A percentile compares a stretch with the other conserved stretches of the same genome.
Evolutionary conservation across 2,329 filamentous ascomycete genomes (phyloP).

Genomic region (Calonectria pseudoturangicola): DNA sequence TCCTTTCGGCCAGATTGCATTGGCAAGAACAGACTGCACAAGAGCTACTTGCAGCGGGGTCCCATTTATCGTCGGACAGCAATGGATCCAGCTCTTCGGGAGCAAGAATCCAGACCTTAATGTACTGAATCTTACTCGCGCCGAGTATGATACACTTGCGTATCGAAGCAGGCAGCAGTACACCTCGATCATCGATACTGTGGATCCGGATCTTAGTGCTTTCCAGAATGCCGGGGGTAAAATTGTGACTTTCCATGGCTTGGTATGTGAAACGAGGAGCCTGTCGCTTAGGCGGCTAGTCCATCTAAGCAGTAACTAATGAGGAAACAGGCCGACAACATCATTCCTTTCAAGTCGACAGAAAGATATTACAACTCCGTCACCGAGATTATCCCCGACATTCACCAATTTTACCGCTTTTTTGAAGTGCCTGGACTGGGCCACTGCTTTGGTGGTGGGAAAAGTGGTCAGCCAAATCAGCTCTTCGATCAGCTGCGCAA

Average conservation of each 20-base stretch:
- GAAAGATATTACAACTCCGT: slow-evolving; percentile 5
- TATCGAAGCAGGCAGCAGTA: neutral
- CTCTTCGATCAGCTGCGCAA: neutral
- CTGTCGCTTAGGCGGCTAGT: neutral
- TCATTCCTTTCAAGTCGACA: neutral
- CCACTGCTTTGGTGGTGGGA: neutral
- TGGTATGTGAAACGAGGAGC: neutral
- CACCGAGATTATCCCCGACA: neutral
- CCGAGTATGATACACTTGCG: neutral
- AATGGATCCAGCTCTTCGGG: slow-evolving; percentile 2
- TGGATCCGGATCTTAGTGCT: neutral
- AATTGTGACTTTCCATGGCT: neutral
- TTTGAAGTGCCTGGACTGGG: neutral
- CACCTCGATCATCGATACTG: neutral
- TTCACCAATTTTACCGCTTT: neutral
- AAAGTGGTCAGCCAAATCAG: slow-evolving; percentile 1
- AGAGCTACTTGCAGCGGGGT: neutral
- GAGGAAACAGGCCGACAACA: neutral
- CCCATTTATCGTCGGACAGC: neutral
- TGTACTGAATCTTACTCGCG: neutral
- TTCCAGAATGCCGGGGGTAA: neutral
- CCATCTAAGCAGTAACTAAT: neutral
- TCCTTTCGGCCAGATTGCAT: neutral
- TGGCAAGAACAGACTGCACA: slow-evolving; percentile 1
- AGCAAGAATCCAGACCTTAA: neutral